Conservation (phyloP, 2,329 filamentous ascomycete species). For the Colletotrichum agaves region DNA sequence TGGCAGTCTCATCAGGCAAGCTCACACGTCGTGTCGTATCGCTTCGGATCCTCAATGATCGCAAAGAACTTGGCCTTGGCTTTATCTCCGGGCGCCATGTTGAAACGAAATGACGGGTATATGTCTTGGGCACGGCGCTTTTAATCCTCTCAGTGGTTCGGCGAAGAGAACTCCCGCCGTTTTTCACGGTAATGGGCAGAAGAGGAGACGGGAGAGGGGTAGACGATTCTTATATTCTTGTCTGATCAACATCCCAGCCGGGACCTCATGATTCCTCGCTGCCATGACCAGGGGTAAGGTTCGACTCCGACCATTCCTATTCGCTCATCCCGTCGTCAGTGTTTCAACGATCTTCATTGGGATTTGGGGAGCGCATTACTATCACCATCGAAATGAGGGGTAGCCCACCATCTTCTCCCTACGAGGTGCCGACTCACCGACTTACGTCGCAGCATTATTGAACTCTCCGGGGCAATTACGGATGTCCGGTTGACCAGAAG, state of each 20-base stretch:
- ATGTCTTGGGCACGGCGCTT: not conserved
- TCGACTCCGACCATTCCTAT: conserved; percentile 19
- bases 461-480: not conserved
- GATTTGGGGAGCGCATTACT: not conserved
- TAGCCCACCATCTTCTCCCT: conserved; percentile 3
- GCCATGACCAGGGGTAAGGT: not conserved
- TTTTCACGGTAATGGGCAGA: not conserved
- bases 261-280: not conserved
- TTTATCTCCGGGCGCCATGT: conserved; percentile 27
- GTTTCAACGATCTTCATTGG: conserved; percentile 29
- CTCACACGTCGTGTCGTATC: conserved; percentile 28
- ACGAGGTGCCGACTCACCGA: not conserved
- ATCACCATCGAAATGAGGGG: conserved; percentile 20
- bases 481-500: conserved; percentile 17
- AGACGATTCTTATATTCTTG: not conserved
- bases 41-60: conserved; percentile 25
- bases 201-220: conserved; percentile 8
- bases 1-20: not conserved
- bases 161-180: too few relatives aligned
- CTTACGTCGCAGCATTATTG: not conserved
- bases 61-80: conserved; percentile 34
- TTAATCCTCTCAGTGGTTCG: not conserved
- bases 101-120: not conserved
- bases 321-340: conserved; percentile 16
- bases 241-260: not conserved